These are phyloP conservation scores for Tephrocybe rancida DNA, from an alignment of 768 basidiomycete species.

Conservation along the genomic window DNA sequence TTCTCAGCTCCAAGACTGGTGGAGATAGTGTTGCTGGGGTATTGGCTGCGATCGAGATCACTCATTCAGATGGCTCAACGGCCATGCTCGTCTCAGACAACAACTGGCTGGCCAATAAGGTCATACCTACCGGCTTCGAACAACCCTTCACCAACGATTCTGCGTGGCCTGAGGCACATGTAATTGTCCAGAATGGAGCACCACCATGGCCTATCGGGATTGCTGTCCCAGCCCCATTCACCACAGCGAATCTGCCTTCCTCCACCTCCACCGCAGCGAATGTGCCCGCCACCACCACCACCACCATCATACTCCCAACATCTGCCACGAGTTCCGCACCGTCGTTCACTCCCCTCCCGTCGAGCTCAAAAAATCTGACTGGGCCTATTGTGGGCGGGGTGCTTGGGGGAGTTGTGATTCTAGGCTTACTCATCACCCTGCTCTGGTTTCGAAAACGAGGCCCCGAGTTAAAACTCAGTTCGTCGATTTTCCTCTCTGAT, in stretches of 20 bases:
- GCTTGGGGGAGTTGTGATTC: neutral
- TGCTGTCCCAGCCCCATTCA: neutral
- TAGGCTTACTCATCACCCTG: neutral
- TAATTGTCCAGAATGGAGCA: constrained; percentile 21
- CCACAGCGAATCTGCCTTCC: neutral
- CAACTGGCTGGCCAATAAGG: constrained; percentile 24
- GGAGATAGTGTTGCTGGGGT: constrained; percentile 27
- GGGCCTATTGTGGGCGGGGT: constrained; percentile 5
- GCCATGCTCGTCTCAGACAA: constrained; percentile 20
- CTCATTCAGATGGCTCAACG: constrained; percentile 26
- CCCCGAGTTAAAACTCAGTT: neutral
- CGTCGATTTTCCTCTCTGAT: no score
- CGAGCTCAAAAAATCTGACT: neutral
- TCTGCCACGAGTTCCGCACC: no score
- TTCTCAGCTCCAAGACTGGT: constrained; percentile 14
- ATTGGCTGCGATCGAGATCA: constrained; percentile 25
- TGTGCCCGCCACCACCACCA: neutral
- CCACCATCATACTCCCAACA: no score
- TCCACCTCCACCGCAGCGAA: neutral
- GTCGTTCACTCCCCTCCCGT: neutral
- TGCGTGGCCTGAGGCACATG: constrained; percentile 20
- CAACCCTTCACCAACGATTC: constrained; percentile 20
- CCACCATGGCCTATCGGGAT: constrained; percentile 17
- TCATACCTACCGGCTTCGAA: constrained; percentile 24
- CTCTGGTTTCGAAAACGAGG: neutral